These are phyloP conservation scores for Aspergillus ochraceoroseus DNA, from an alignment of 2,329 filamentous ascomycete species.

Conservation along the genomic window DNA sequence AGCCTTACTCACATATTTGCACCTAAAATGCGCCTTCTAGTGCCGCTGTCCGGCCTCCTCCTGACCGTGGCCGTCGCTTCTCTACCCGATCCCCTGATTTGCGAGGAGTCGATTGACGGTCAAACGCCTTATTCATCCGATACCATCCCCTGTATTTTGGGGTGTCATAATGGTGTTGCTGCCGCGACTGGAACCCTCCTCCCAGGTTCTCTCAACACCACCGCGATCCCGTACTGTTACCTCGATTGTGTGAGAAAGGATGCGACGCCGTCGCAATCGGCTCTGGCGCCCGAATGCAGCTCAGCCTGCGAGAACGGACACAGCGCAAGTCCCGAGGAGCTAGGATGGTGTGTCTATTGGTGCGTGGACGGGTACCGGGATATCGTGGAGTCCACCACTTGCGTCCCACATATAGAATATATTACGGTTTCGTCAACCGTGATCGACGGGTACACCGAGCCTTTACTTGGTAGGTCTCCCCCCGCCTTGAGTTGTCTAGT, in stretches of 20 bases:
- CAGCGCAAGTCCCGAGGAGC: not conserved
- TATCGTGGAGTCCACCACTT: too few relatives aligned
- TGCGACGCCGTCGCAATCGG: not conserved
- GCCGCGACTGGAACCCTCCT: conserved; percentile 1
- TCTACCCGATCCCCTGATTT: too few relatives aligned
- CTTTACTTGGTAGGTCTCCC: too few relatives aligned
- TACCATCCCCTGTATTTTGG: not conserved
- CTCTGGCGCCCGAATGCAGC: not conserved
- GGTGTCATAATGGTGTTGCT: not conserved
- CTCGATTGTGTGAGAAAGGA: not conserved
- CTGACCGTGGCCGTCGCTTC: too few relatives aligned
- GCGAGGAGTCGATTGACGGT: too few relatives aligned
- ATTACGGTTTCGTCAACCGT: too few relatives aligned
- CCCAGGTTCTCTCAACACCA: not conserved
- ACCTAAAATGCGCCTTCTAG: too few relatives aligned
- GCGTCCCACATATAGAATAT: too few relatives aligned
- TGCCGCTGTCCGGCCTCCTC: too few relatives aligned
- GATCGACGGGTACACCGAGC: too few relatives aligned
- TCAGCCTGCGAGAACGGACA: not conserved
- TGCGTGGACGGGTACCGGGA: not conserved
- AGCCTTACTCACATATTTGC: too few relatives aligned
- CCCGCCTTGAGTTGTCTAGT: too few relatives aligned
- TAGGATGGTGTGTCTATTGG: conserved; percentile 1
- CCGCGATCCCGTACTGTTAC: conserved; percentile 1
- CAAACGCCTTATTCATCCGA: not conserved